phyloP scores from a whole-genome alignment of 192 early-diverging fungal genomes.

The Linnemannia exigua region DNA sequence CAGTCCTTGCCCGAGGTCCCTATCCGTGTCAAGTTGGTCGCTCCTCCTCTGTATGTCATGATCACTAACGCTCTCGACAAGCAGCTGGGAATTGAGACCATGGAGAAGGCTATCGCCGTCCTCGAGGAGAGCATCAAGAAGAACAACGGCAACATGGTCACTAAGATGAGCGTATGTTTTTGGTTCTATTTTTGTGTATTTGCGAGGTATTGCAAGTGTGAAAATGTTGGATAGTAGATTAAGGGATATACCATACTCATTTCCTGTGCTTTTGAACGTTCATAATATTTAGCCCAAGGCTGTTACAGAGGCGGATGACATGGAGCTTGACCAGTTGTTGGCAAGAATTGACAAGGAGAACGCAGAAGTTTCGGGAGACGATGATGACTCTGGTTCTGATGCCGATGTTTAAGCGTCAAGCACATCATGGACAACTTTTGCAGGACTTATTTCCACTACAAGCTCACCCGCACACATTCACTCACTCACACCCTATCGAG shows the following conservation, averaged over 20 bases:
- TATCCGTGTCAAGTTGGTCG: conserved; percentile 87
- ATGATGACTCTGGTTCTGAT: conserved; percentile 80
- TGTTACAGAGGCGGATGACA: conserved; percentile 91
- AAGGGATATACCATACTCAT: neutral
- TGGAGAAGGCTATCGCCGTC: conserved; percentile 87
- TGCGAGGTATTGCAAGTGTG: neutral
- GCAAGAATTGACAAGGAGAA: conserved; percentile 90
- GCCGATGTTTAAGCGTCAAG: conserved; percentile 29
- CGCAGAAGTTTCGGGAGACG: conserved; percentile 91
- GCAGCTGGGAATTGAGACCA: conserved; percentile 79
- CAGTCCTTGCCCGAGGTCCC: conserved; percentile 75
- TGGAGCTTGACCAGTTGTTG: conserved; percentile 91
- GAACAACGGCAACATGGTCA: conserved; percentile 76
- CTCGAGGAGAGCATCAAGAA: conserved; percentile 84
- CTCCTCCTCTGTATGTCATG: conserved; percentile 95
- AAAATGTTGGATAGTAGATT: neutral
- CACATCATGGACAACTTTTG: neutral
- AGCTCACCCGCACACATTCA: neutral
- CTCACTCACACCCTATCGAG: neutral
- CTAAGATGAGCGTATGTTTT: conserved; percentile 83
- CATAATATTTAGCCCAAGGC: conserved; percentile 72
- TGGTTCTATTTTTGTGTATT: conserved; percentile 4
- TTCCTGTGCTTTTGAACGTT: neutral
- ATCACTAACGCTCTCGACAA: conserved; percentile 88
- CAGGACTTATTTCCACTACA: neutral